Base-by-base conservation (phyloP, 768 basidiomycete species). In the Clitopilus passeckerianus region DNA sequence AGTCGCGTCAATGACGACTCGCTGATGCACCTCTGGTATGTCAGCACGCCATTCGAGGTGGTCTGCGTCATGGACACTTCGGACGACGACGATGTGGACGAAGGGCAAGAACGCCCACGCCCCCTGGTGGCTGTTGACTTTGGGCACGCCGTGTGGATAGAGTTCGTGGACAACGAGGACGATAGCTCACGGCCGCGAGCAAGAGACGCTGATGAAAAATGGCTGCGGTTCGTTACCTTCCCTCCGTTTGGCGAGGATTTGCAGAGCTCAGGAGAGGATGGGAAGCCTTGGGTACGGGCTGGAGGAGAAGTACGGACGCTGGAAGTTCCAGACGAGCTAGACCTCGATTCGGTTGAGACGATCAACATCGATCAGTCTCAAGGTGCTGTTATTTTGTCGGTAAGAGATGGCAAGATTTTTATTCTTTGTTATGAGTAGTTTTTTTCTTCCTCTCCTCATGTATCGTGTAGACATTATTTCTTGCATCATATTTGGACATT, bases 141-240 rank as follows among this genome's bases (percentile, higher is more conserved):
- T 73, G 90, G 91, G 43, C 91, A 93, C 65, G 89, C 93, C 16
- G 87, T 91, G 34, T 90, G 91, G 83, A 84, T 95, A 53, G 88
- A 90, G 66, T 84, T 85, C 65, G 67, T 63, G 63, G 75, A 71
- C 64, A 73, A 59, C 54, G 71, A 71, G n/a, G 66, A 71, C 14
- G 69, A 69, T 20, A 50, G 12, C 22, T 18, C 16, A 23, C 46
- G 46, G 46, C 46, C 46, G 9, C 16, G 46, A 23, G 54, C 30
- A 1, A 18, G 54, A 10, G 73, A 74, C 7, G 54, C 67, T 20
- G 77, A 78, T 1, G 71, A 73, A 16, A 89, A 85, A 63, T 78
- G 83, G 59, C 71, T 89, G 35, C 74, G 85, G n/a, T 89, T 89
- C 65, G 87, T 89, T 34, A 86, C 86, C 44, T 89, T 89, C 65